Evolutionary conservation across 768 basidiomycete genomes (phyloP).

Genomic region (Suillus weaverae): DNA sequence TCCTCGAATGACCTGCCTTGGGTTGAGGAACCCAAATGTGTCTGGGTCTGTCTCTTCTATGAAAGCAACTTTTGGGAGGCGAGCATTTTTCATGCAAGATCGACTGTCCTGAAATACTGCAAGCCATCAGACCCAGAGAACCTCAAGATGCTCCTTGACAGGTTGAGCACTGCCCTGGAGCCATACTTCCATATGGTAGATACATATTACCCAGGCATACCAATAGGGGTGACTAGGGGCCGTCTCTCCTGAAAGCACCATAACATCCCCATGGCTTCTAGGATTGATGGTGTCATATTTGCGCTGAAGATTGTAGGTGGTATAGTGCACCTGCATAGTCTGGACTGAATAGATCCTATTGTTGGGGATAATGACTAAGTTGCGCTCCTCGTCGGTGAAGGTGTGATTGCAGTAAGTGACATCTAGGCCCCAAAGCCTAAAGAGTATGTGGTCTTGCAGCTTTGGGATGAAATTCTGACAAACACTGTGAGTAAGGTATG

Average conservation of each 20-base stretch:
- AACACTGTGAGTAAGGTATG: background rate
- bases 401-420: conserved; percentile 15
- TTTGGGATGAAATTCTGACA: conserved; percentile 30
- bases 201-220: conserved; percentile 37
- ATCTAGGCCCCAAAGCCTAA: background rate
- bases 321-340: conserved; percentile 32
- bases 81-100: conserved; percentile 28
- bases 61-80: conserved; percentile 41
- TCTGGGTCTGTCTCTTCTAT: conserved; percentile 24
- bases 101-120: conserved; percentile 21
- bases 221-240: conserved; percentile 33
- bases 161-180: background rate
- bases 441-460: conserved; percentile 13
- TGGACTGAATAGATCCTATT: conserved; percentile 36
- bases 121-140: conserved; percentile 45
- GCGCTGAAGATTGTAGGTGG: conserved; percentile 28
- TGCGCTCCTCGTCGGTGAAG: conserved; percentile 25
- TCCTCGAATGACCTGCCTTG: conserved; percentile 37
- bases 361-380: conserved; percentile 23
- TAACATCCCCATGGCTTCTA: conserved; percentile 32
- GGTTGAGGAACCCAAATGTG: conserved; percentile 50
- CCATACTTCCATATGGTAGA: conserved; percentile 25
- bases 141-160: conserved; percentile 18
- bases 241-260: conserved; percentile 31
- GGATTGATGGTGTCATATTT: conserved; percentile 31